Evolutionary conservation across 306 rosid species (phyloP).

Genomic region (Quercus mongolica): DNA sequence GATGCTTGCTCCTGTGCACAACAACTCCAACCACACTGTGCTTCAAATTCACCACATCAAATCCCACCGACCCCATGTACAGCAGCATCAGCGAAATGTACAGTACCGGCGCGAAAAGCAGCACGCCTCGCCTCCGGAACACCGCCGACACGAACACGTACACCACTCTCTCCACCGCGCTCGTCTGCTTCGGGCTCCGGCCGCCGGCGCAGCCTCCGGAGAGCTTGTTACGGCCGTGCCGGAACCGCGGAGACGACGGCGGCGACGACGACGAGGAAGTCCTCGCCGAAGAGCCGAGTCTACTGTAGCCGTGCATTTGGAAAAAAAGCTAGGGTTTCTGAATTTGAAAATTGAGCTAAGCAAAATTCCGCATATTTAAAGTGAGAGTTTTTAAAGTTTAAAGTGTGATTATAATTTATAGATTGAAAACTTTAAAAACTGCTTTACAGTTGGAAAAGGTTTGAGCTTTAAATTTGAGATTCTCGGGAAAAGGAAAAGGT

Average conservation of each 20-base stretch:
- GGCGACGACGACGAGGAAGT: constrained; percentile 41
- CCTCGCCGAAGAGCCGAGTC: constrained; percentile 50
- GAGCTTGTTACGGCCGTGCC: constrained; percentile 59
- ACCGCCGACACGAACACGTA: constrained; percentile 60
- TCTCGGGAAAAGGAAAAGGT: constrained; percentile 10
- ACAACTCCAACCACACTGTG: constrained; percentile 52
- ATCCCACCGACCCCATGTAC: constrained; percentile 84
- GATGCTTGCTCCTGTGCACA: constrained; percentile 39
- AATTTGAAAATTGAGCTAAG: background rate
- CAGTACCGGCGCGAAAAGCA: constrained; percentile 78
- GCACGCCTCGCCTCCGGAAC: constrained; percentile 70
- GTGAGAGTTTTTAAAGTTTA: too few relatives aligned
- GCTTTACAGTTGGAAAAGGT: background rate
- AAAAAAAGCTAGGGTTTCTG: background rate
- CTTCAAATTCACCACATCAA: constrained; percentile 60
- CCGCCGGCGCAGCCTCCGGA: constrained; percentile 11
- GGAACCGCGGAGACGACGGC: constrained; percentile 71
- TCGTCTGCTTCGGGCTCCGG: constrained; percentile 34
- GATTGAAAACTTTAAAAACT: background rate
- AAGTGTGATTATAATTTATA: too few relatives aligned
- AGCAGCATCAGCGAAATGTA: constrained; percentile 83
- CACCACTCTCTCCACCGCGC: constrained; percentile 48
- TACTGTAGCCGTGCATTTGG: constrained; percentile 72
- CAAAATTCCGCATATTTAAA: background rate
- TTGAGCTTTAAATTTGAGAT: too few relatives aligned